phyloP scores from a whole-genome alignment of 768 basidiomycete genomes.

The Tubosaeta sp. region DNA sequence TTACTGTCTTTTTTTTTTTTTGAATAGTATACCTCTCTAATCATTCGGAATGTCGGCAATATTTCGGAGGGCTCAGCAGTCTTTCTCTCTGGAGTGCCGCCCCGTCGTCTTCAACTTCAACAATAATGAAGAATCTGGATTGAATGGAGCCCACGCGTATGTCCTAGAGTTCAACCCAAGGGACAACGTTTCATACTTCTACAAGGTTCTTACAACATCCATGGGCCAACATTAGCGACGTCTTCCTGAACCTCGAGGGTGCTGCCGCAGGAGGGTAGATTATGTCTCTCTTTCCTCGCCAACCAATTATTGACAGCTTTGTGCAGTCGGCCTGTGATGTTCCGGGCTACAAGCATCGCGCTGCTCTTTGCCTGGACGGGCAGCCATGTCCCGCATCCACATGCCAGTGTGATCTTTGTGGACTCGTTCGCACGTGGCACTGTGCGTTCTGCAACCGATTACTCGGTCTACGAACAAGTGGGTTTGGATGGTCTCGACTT shows the following conservation, averaged over 20 bases:
- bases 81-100: too few species aligned
- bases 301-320: neutral
- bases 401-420: slow-evolving; percentile 64
- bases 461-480: slow-evolving; percentile 54
- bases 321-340: slow-evolving; percentile 66
- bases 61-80: too few species aligned
- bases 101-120: slow-evolving; percentile 73
- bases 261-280: slow-evolving; percentile 72
- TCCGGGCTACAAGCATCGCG: slow-evolving; percentile 62
- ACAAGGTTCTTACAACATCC: slow-evolving; percentile 67
- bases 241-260: slow-evolving; percentile 81
- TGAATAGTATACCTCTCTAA: too few species aligned
- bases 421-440: slow-evolving; percentile 66
- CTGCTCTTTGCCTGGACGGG: slow-evolving; percentile 50
- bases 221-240: slow-evolving; percentile 61
- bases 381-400: slow-evolving; percentile 55
- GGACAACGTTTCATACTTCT: neutral
- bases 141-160: slow-evolving; percentile 69
- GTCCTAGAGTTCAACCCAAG: slow-evolving; percentile 9
- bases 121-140: slow-evolving; percentile 77
- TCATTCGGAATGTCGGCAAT: too few species aligned
- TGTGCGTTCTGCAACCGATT: slow-evolving; percentile 72
- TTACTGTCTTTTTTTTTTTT: too few species aligned
- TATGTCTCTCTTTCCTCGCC: neutral
- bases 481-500: slow-evolving; percentile 72